Base-by-base conservation (phyloP, 1,284 basidiomycete species). In the Papiliotrema laurentii region DNA sequence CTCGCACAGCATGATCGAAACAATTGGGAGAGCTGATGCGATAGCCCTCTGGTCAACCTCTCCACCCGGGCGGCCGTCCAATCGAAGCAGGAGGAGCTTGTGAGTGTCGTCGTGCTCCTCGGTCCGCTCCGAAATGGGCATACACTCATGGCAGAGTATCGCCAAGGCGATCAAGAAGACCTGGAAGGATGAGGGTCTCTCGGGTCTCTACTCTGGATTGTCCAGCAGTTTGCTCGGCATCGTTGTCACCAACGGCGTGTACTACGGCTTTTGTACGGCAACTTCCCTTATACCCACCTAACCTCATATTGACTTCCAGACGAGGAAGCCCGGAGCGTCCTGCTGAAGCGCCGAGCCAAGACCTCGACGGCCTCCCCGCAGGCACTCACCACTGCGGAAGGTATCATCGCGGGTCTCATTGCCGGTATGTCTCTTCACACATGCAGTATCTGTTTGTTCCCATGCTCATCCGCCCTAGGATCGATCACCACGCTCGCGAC, bases 31-130 rank as follows among this genome's bases (percentile, higher is more conserved):
- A 13, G 11, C 44, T 53, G 38, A 51, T 38, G 31, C 22, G 11
- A 33, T 19, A 93, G 89, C 68, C 94, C 94, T 7, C 80, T 98
- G 28, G 85, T 97, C 56, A 88, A 91, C 68, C 78, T 97, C 30
- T 93, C 89, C 4, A 97, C 92, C 1, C 83, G 93, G 42, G 90
- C 92, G 1, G 93, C 93, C 7, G 90, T 97, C 6, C 85, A 91
- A 61, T 85, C 85, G 1, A 88, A 84, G 75, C 86, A 82, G 54
- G 60, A 63, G 35, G 51, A 68, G 30, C 46, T 65, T 18, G 66
- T 69, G 25, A 52, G 64, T 61, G 10, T 19, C 22, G 27, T 16
- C 18, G 14, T 24, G 24, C 40, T 18, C 34, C 19, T 51, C 27
- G 7, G n/a, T 25, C n/a, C n/a, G 5, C 3, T 46, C 35, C 33